Base-by-base conservation (phyloP, 2,329 filamentous ascomycete genomes). In the Neofusicoccum umdonicola region DNA sequence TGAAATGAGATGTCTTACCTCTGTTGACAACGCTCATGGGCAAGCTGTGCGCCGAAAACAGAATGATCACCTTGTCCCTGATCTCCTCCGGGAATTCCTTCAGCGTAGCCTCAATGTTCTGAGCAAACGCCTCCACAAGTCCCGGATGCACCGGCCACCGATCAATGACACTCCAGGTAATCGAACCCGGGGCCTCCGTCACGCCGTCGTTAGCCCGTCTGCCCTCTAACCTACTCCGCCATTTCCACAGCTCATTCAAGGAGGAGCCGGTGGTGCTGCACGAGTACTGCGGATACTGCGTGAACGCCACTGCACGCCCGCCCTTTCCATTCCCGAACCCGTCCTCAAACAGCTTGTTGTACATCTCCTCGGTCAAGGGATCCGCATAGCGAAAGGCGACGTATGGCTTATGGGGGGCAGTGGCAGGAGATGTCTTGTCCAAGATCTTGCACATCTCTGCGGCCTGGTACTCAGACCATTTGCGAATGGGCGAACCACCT, bases 11-110 rank as follows among this genome's bases (percentile, higher is more conserved):
- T 71, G 80, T 67, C 78, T 90, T 39, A 65, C 63, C 90, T 88
- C 94, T 86, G 80, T 99, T 99, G 62, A 99, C 93, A 8, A 99
- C 95, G 62, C 89, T 90, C 95, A 99, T 99, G 42, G 95, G 95
- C 70, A 99, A 81, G 72, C 92, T 97, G 81, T 99, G 95, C 1
- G 95, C 95, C 3, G 93, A 97, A 78, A 97, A 99, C 15, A 99
- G 83, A 42, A 99, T 80, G 2, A 98, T 89, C 1, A 94, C 95
- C 67, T 92, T 83, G 65, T 91, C 88, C 69, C 93, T 84, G 69
- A 88, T 85, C 67, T 95, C 92, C 72, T 89, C 86, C 0, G 94
- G 92, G 71, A 98, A 99, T 67, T 91, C 90, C 34, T 86, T 84
- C 45, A 99, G 82, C 72, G 91, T 93, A 63, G 87, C 88, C 78